These are phyloP conservation scores for Sporothrix schenckii DNA, from an alignment of 2,329 filamentous ascomycete species.

Conservation along the genomic window DNA sequence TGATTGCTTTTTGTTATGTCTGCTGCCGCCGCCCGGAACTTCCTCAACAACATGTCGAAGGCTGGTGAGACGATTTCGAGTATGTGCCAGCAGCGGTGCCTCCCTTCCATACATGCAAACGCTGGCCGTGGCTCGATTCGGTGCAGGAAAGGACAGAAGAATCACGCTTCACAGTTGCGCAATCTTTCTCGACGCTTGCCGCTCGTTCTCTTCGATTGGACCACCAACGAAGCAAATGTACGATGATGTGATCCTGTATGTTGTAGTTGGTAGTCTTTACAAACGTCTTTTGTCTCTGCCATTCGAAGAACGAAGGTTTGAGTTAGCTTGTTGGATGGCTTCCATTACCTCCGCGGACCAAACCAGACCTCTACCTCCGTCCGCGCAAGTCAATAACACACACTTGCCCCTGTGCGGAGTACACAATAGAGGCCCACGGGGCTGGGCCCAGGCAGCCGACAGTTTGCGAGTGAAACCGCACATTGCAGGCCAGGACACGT, in stretches of 20 bases:
- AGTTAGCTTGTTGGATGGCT: not conserved
- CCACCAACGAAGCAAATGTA: not conserved
- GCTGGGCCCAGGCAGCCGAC: conserved; percentile 10
- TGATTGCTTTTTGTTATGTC: not conserved
- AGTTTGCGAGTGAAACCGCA: conserved; percentile 17
- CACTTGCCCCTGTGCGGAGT: not conserved
- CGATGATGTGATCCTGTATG: not conserved
- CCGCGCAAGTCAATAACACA: conserved; percentile 4
- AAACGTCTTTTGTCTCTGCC: not conserved
- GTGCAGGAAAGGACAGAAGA: not conserved
- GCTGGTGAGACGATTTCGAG: conserved; percentile 12
- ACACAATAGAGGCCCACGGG: not conserved
- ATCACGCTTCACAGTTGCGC: not conserved
- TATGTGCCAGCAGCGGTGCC: conserved; percentile 16
- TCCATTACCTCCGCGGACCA: conserved; percentile 2
- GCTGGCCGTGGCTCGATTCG: not conserved
- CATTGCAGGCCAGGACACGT: conserved; percentile 5
- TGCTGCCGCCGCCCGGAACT: not conserved
- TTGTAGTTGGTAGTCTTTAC: not conserved
- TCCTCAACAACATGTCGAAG: not conserved
- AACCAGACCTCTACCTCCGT: too few relatives aligned
- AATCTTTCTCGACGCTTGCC: conserved; percentile 3
- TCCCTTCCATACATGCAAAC: not conserved
- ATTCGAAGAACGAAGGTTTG: not conserved
- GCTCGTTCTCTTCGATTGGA: not conserved